These are phyloP conservation scores for Avena sativa DNA, from an alignment of 176 grass and related monocot species.

Conservation along the genomic window DNA sequence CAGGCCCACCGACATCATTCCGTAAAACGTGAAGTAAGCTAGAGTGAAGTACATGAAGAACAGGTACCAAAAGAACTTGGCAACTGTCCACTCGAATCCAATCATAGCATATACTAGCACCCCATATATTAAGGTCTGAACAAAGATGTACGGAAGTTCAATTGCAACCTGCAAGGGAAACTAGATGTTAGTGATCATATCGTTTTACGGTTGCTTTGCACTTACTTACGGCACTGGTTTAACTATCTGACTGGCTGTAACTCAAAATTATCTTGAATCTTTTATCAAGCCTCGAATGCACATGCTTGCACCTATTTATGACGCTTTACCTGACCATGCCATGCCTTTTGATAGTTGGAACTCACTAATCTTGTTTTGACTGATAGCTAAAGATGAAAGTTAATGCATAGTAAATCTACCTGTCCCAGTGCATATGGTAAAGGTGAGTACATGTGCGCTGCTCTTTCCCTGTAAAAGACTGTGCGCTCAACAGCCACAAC, in stretches of 20 bases:
- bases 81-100: slow-evolving; percentile 80
- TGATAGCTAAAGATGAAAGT: not conserved
- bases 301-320: slow-evolving; percentile 32
- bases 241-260: not conserved
- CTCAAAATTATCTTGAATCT: not conserved
- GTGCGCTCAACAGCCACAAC: slow-evolving; percentile 77
- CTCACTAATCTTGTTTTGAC: not conserved
- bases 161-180: slow-evolving; percentile 64
- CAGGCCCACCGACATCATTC: slow-evolving; percentile 84
- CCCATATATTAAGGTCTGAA: slow-evolving; percentile 67
- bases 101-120: slow-evolving; percentile 83
- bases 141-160: slow-evolving; percentile 78
- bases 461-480: slow-evolving; percentile 86
- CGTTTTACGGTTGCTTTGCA: not conserved
- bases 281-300: not conserved
- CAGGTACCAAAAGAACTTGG: slow-evolving; percentile 86
- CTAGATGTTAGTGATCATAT: not conserved
- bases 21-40: slow-evolving; percentile 83
- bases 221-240: not conserved
- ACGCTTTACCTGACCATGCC: not conserved
- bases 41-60: slow-evolving; percentile 95
- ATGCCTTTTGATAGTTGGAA: not conserved
- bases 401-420: slow-evolving; percentile 46
- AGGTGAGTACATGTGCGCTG: slow-evolving; percentile 85
- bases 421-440: slow-evolving; percentile 86